Evolutionary conservation across 2,329 filamentous ascomycete species (phyloP).

Genomic region (Arthroderma uncinatum): DNA sequence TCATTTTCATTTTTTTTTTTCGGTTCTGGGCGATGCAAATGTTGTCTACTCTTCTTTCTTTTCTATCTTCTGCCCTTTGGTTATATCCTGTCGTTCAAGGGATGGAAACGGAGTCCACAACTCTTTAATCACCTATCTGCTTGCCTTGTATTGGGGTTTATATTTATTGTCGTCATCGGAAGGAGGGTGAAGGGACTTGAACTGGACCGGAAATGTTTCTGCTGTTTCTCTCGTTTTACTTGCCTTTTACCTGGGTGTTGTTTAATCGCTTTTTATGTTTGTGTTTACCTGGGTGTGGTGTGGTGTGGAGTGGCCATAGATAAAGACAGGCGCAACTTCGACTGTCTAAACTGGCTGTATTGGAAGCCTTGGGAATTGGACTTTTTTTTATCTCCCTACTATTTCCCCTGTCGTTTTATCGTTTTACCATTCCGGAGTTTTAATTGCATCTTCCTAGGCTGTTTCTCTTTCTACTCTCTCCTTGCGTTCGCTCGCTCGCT

Average conservation of each 20-base stretch:
- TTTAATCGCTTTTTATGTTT: not conserved
- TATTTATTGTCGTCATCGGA: slow-evolving; percentile 1
- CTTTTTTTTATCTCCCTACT: not conserved
- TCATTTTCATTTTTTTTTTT: not conserved
- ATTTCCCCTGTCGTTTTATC: not conserved
- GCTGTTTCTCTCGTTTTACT: not conserved
- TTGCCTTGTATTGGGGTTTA: not conserved
- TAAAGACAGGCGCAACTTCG: slow-evolving; percentile 7
- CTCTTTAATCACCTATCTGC: not conserved
- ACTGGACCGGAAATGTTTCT: slow-evolving; percentile 3
- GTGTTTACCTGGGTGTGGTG: not conserved
- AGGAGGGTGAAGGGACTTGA: not conserved
- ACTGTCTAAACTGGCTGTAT: slow-evolving; percentile 3
- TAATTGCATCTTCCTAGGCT: not conserved
- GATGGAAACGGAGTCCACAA: slow-evolving; percentile 2
- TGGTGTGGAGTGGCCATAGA: slow-evolving; percentile 2
- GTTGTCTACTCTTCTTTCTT: not conserved
- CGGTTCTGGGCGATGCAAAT: too few relatives aligned
- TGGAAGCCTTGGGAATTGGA: not conserved
- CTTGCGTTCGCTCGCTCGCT: not conserved
- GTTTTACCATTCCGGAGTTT: slow-evolving; percentile 3
- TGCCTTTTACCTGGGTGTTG: not conserved
- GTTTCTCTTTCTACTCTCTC: not conserved
- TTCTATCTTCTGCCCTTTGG: not conserved
- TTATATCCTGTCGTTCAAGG: not conserved